Base-by-base conservation (phyloP, 768 basidiomycete genomes). In the Phaeolepiota aurea region DNA sequence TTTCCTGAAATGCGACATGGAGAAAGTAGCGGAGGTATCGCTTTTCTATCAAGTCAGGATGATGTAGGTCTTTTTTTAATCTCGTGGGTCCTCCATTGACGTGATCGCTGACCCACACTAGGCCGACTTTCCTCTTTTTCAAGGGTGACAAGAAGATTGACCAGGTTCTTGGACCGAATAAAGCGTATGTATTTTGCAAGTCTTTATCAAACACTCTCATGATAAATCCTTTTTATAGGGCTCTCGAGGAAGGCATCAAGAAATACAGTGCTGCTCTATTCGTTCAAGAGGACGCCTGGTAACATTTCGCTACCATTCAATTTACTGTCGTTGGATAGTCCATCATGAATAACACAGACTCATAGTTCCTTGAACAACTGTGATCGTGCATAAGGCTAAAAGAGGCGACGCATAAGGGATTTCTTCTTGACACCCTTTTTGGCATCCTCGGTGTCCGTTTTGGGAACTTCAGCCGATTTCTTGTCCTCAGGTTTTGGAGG, bases 401-500 rank as follows among this genome's bases (percentile, higher is more conserved):
- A 28, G n/a, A 28, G 25, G n/a, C 25, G 25, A 7, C 7, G n/a
- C 25, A 28, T 28, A 7, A 28, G n/a, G 30, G 47, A 48, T 43
- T 49, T 55, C 40, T 51, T 57, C 44, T 44, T 49, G 23, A 40
- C 45, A 28, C 44, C 34, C 36, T 49, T 21, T 19, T 38, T 25
- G 14, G 35, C 46, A 28, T 39, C 35, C 21, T 40, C 40, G 20
- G 30, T 43, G 32, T 42, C 46, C 14, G 13, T 16, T 16, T 20
- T 31, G 18, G 10, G 36, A 36, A 33, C 42, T 28, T 19, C 22
- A 10, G 42, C 41, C 36, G 42, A 37, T 32, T 45, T 45, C 13
- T 38, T 44, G 18, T 54, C 51, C 44, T 54, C 52, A 15, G 55
- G 48, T 19, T 43, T 50, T 7, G 53, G 52, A 13, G 49, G 49